Conservation (phyloP, 306 rosid species). For the Carpinus viminea region DNA sequence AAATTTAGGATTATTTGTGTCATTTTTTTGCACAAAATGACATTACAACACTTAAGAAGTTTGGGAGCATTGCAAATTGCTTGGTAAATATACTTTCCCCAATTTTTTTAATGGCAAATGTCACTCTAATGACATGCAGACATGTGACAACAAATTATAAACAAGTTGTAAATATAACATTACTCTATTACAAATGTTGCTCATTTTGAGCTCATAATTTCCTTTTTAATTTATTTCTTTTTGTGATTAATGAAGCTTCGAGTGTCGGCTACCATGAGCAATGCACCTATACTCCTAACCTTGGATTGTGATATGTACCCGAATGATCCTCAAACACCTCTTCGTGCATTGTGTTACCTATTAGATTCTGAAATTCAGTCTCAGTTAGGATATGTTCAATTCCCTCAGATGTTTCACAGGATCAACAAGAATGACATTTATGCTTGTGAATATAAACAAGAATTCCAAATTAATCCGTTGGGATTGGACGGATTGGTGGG, state of each 20-base stretch:
- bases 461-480: background rate
- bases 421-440: slow-evolving; percentile 38
- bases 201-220: background rate
- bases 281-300: slow-evolving; percentile 42
- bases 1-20: no score
- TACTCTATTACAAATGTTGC: no score
- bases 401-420: slow-evolving; percentile 42
- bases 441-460: slow-evolving; percentile 9
- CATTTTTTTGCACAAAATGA: no score
- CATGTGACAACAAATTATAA: no score
- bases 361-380: slow-evolving; percentile 18
- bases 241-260: slow-evolving; percentile 35
- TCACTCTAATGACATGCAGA: no score
- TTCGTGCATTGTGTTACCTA: slow-evolving; percentile 39
- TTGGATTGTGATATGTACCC: slow-evolving; percentile 47
- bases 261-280: slow-evolving; percentile 48
- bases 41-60: no score
- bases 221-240: background rate
- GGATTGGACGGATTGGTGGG: slow-evolving; percentile 46
- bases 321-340: slow-evolving; percentile 43
- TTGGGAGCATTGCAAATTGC: no score
- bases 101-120: no score
- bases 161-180: no score
- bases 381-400: slow-evolving; percentile 32
- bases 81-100: no score